Evolutionary conservation across 73 alveolate genomes (phyloP).

Genomic region (Paramecium pentaurelia): DNA sequence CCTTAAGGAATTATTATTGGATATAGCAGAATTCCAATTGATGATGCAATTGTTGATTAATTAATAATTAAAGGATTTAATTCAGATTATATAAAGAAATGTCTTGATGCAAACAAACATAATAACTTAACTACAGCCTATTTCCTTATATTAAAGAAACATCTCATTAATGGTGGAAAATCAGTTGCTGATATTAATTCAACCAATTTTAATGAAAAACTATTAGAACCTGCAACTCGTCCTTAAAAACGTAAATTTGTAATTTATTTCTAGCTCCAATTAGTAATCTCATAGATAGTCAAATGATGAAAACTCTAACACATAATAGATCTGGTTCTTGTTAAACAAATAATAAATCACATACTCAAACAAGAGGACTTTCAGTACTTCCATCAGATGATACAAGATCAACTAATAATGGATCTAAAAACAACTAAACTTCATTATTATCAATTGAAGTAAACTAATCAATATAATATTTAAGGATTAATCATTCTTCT

Average conservation of each 20-base stretch:
- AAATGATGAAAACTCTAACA: background rate
- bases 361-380: background rate
- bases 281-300: background rate
- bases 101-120: conserved; percentile 90
- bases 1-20: conserved; percentile 63
- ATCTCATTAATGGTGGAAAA: conserved; percentile 72
- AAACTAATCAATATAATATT: background rate
- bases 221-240: conserved; percentile 40
- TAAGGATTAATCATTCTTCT: background rate
- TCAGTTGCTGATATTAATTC: conserved; percentile 58
- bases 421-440: background rate
- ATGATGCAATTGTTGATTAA: conserved; percentile 58
- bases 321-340: conserved; percentile 34
- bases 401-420: background rate
- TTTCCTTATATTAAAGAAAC: conserved; percentile 84
- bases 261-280: background rate
- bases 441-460: background rate
- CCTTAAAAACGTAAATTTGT: conserved; percentile 23
- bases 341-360: background rate
- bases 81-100: conserved; percentile 67
- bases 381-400: background rate
- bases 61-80: conserved; percentile 66
- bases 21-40: conserved; percentile 62
- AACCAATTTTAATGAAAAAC: conserved; percentile 1
- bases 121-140: conserved; percentile 89